Conservation (phyloP, 805 yeast genomes). For the Saccharomycopsis guyanensis region DNA sequence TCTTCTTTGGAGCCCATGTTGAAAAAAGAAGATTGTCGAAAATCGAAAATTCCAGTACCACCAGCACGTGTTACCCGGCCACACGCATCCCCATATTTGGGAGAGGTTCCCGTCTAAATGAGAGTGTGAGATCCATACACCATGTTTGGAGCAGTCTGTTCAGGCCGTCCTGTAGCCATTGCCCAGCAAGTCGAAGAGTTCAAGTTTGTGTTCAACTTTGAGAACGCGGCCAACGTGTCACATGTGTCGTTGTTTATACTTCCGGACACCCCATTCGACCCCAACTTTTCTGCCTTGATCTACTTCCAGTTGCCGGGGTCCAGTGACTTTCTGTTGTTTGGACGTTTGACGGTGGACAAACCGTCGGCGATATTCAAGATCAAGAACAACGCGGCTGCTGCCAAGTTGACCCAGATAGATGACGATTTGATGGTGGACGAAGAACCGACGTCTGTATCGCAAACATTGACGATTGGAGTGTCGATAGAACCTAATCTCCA, state of each 20-base stretch:
- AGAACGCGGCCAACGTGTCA: constrained; percentile 57
- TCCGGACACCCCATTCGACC: constrained; percentile 72
- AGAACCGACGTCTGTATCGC: constrained; percentile 16
- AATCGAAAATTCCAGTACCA: too few species aligned
- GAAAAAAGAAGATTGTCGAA: too few species aligned
- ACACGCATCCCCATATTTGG: neutral
- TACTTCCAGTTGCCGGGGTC: constrained; percentile 74
- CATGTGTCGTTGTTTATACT: constrained; percentile 79
- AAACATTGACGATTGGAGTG: constrained; percentile 59
- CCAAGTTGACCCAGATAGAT: constrained; percentile 33
- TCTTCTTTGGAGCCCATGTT: constrained; percentile 10
- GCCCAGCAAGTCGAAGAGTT: constrained; percentile 63
- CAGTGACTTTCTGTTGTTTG: constrained; percentile 53
- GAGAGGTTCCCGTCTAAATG: neutral
- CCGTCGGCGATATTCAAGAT: constrained; percentile 91
- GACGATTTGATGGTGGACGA: constrained; percentile 32
- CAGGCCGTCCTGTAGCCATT: constrained; percentile 54
- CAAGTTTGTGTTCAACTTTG: constrained; percentile 58
- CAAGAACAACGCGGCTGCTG: constrained; percentile 33
- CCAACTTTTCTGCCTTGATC: constrained; percentile 70
- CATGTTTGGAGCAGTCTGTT: constrained; percentile 73
- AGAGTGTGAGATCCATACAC: neutral
- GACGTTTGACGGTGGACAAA: constrained; percentile 54
- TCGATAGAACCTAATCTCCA: constrained; percentile 73
- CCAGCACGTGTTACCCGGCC: constrained; percentile 1